Percentiles rank a stretch among this genome's conserved stretches.
Conservation (phyloP, 177 flowering plant species). For the Vitis hybrid region DNA sequence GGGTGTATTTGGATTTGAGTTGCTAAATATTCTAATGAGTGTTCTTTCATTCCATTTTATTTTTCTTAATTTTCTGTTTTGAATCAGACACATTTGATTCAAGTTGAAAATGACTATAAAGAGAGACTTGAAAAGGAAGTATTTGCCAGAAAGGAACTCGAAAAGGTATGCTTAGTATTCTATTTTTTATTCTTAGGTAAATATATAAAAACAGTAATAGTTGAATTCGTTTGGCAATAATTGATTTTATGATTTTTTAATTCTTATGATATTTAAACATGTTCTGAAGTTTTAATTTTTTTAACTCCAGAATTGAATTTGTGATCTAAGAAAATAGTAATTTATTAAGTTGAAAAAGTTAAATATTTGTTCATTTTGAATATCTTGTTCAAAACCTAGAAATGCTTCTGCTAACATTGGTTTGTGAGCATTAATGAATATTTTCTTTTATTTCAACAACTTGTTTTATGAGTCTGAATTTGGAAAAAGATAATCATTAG, state of each 20-base stretch:
- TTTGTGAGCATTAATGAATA: too few species aligned
- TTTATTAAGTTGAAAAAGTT: too few species aligned
- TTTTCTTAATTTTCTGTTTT: conserved; percentile 3
- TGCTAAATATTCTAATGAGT: neutral
- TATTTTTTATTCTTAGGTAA: neutral
- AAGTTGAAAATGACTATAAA: conserved; percentile 74
- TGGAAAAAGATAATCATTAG: too few species aligned
- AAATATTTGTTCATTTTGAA: too few species aligned
- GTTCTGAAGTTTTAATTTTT: too few species aligned
- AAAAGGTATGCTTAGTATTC: conserved; percentile 51
- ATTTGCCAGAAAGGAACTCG: conserved; percentile 45
- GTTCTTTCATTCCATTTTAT: neutral
- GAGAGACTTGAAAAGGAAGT: conserved; percentile 73
- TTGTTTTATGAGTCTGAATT: too few species aligned
- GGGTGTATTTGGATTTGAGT: neutral
- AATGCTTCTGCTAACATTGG: too few species aligned
- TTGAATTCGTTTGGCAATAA: neutral
- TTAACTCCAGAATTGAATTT: too few species aligned
- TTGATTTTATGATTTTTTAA: neutral
- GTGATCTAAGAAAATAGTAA: too few species aligned
- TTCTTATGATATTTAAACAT: neutral
- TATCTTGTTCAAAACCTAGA: too few species aligned
- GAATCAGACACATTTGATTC: conserved; percentile 64
- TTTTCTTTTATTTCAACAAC: too few species aligned
- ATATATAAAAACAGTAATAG: neutral